Percentiles rank a stretch among this genome's conserved stretches.
Conservation (phyloP, 306 rosid species). For the Hippophae gyantsensis region DNA sequence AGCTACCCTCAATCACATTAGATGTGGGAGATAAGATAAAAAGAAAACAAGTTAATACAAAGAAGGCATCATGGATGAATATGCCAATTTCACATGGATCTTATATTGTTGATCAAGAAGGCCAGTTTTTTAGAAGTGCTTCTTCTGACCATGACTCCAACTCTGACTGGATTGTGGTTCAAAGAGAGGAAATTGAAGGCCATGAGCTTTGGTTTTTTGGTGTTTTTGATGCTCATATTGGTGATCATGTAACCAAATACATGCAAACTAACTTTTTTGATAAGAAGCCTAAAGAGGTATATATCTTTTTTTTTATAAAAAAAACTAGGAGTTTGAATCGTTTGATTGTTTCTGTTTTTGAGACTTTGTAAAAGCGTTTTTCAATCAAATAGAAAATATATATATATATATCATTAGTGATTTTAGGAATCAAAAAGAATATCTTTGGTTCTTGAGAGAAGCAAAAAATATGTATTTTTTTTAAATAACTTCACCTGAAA, state of each 20-base stretch:
- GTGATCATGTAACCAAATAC: conserved; percentile 51
- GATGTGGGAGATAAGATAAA: conserved; percentile 26
- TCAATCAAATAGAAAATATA: no score
- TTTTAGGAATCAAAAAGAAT: no score
- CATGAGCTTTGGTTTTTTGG: conserved; percentile 71
- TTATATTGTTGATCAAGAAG: conserved; percentile 33
- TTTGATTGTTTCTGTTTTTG: background rate
- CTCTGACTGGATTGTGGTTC: conserved; percentile 54
- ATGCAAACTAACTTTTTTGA: conserved; percentile 64
- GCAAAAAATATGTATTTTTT: no score
- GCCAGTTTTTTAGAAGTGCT: conserved; percentile 7
- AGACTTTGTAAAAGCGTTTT: background rate
- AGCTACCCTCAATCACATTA: conserved; percentile 16
- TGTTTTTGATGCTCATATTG: conserved; percentile 51
- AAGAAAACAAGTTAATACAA: conserved; percentile 13
- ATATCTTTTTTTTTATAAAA: background rate
- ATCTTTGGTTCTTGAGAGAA: no score
- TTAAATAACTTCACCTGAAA: no score
- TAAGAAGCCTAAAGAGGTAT: conserved; percentile 55
- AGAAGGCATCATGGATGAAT: conserved; percentile 59
- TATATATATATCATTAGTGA: no score
- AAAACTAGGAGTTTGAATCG: no score
- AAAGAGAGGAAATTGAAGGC: conserved; percentile 56
- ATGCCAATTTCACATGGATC: conserved; percentile 66
- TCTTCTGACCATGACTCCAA: conserved; percentile 27